Conservation (phyloP, 768 basidiomycete species). For the Pisolithus albus region DNA sequence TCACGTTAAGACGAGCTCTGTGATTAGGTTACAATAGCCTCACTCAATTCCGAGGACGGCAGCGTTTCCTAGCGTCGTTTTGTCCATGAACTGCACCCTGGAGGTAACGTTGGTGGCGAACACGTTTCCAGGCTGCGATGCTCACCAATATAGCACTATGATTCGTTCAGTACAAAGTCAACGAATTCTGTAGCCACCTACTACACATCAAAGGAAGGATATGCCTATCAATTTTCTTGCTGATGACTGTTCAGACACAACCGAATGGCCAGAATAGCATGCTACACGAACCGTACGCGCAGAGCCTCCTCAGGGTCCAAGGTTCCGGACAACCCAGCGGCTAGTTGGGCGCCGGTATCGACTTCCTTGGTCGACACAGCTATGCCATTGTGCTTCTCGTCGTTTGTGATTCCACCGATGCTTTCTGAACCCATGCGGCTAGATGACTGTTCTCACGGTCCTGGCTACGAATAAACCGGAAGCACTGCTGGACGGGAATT, state of each 20-base stretch:
- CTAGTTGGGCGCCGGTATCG: conserved; percentile 57
- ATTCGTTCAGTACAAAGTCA: not conserved
- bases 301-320: conserved; percentile 47
- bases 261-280: not conserved
- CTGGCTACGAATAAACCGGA: not conserved
- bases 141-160: conserved; percentile 51
- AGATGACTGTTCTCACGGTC: not conserved
- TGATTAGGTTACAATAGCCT: conserved; percentile 8
- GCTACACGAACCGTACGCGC: conserved; percentile 39
- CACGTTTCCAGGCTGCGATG: not conserved
- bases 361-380: conserved; percentile 41
- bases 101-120: not conserved
- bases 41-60: conserved; percentile 68
- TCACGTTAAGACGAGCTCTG: not conserved
- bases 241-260: conserved; percentile 6
- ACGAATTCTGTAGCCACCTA: conserved; percentile 29
- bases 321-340: conserved; percentile 33
- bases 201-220: conserved; percentile 68
- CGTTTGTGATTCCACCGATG: not conserved
- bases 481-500: too few relatives aligned
- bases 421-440: conserved; percentile 4
- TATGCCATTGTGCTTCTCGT: conserved; percentile 30
- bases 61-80: conserved; percentile 59
- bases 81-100: conserved; percentile 78
- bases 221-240: conserved; percentile 60